phyloP scores from a whole-genome alignment of 192 early-diverging fungal genomes.

The Rhizophagus prolifer region DNA sequence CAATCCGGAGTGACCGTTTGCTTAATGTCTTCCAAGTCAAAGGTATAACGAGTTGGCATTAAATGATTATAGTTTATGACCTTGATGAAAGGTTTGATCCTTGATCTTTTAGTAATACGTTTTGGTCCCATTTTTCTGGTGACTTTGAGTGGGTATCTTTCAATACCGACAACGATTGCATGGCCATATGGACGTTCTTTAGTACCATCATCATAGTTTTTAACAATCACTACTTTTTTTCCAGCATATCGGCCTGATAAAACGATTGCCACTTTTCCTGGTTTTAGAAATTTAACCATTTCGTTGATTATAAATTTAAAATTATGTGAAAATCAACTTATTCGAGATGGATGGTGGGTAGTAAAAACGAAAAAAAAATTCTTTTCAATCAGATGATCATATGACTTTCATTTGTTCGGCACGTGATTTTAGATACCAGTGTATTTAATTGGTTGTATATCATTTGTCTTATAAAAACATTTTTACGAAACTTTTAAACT shows the following conservation, averaged over 20 bases:
- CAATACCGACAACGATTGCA: slow-evolving; percentile 97
- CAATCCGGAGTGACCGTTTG: slow-evolving; percentile 78
- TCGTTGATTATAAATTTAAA: not conserved
- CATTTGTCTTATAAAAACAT: too few species aligned
- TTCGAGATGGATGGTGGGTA: not conserved
- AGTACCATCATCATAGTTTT: slow-evolving; percentile 96
- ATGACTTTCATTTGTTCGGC: too few species aligned
- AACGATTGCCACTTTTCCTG: slow-evolving; percentile 89
- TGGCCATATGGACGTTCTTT: slow-evolving; percentile 96
- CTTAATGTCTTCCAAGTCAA: slow-evolving; percentile 95
- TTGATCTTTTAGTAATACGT: slow-evolving; percentile 93
- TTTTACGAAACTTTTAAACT: too few species aligned
- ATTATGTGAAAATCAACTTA: too few species aligned
- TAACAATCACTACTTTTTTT: slow-evolving; percentile 99
- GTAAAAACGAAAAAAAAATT: not conserved
- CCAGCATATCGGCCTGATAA: slow-evolving; percentile 98
- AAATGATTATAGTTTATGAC: slow-evolving; percentile 99
- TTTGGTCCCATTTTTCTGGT: slow-evolving; percentile 94
- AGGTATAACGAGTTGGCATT: slow-evolving; percentile 96
- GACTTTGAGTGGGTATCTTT: slow-evolving; percentile 96
- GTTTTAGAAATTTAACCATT: slow-evolving; percentile 31
- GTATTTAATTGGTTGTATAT: too few species aligned
- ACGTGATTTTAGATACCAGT: too few species aligned
- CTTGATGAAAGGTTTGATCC: slow-evolving; percentile 99
- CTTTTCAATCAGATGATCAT: too few species aligned